Evolutionary conservation across 129 eudicot genomes (phyloP), one percentile per base, ranked within the genome.

Genomic region (Sambucus nigra): DNA sequence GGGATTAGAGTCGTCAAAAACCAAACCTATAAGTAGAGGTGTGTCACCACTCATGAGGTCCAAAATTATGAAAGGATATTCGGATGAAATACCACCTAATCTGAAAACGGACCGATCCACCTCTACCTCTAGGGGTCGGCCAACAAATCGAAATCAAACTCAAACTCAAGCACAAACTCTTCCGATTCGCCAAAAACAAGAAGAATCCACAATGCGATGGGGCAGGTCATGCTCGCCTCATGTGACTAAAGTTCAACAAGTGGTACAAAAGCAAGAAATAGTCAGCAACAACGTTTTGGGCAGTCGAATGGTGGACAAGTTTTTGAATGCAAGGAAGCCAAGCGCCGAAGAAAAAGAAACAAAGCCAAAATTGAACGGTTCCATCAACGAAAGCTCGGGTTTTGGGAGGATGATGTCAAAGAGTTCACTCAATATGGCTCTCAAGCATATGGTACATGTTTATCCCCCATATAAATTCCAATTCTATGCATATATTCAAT

Each of bases 301-400:
- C 41, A 85, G 94, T 25, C 66, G 74, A 56, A 80, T 85, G 94
- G 85, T 80, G 67, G 94, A 85, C 40, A 85, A 72, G 69, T 59
- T 85, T 51, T 59, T 80, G 84, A 77, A 63, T 74, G 88, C 89
- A 0, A 68, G 86, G 63, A 80, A 59, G 49, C 65, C 71, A 0
- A 61, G 25, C 35, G 44, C 50, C 0, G 87, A 76, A 41, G 87
- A 73, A 39, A 79, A 63, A 60, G 59, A 60, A 25, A 24, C 54
- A 4, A 74, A 63, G 53, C 28, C 41, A 6, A 72, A 66, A 35
- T 40, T 75, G 25, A 52, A 51, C 13, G 57, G 80, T 55, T 82
- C 80, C 0, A 58, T 78, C 20, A 83, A 75, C 23, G 82, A 82
- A 65, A 65, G 73, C 21, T 66, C 78, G 62, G 81, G 94, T 60